A percentile compares a stretch with the other conserved stretches of the same genome.
Evolutionary conservation across 2,329 filamentous ascomycete genomes (phyloP).

Genomic region (Xylariales sp.): DNA sequence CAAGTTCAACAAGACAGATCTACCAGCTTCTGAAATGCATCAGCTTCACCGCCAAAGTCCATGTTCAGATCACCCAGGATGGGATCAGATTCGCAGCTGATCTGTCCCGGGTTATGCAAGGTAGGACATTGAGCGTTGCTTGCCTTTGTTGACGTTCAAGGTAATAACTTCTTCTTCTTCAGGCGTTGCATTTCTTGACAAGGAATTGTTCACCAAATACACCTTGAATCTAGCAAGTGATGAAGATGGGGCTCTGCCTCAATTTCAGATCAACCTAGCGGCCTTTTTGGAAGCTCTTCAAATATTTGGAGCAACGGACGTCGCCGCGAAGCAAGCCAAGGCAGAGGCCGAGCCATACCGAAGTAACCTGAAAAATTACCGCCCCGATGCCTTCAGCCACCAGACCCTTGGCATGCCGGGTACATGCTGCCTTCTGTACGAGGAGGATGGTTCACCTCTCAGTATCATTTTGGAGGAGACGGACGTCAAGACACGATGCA

Average conservation of each 20-base stretch:
- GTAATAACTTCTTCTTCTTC: slow-evolving; percentile 10
- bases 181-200: slow-evolving; percentile 82
- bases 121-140: slow-evolving; percentile 36
- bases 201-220: slow-evolving; percentile 82
- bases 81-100: slow-evolving; percentile 86
- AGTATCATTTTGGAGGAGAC: slow-evolving; percentile 82
- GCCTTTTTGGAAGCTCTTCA: slow-evolving; percentile 91
- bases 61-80: slow-evolving; percentile 73
- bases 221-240: slow-evolving; percentile 53
- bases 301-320: slow-evolving; percentile 84
- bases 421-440: slow-evolving; percentile 79
- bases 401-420: slow-evolving; percentile 79
- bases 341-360: slow-evolving; percentile 56
- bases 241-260: slow-evolving; percentile 48
- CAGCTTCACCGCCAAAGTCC: slow-evolving; percentile 53
- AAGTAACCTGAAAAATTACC: slow-evolving; percentile 57
- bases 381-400: slow-evolving; percentile 73
- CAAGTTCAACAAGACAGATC: slow-evolving; percentile 72
- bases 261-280: slow-evolving; percentile 81
- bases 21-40: slow-evolving; percentile 59
- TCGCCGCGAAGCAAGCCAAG: slow-evolving; percentile 52
- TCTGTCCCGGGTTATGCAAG: slow-evolving; percentile 87
- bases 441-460: slow-evolving; percentile 69
- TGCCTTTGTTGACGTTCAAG: not conserved
- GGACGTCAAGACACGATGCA: slow-evolving; percentile 82